Evolutionary conservation across 208 protist species (phyloP), one percentile per base, ranked within the genome.

Genomic region (Trypanosoma platydactyli): DNA sequence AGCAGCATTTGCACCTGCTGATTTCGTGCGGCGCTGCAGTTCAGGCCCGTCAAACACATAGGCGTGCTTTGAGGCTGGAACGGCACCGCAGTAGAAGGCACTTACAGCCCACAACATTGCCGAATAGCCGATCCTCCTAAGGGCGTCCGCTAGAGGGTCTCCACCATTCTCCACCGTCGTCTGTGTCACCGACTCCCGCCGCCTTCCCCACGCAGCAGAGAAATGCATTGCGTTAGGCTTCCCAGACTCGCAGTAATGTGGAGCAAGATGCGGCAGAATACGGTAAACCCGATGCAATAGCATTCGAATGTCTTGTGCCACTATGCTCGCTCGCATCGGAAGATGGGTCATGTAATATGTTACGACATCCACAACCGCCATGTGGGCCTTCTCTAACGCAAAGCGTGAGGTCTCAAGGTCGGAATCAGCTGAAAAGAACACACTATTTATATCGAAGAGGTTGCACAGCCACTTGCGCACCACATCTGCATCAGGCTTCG

Each of bases 81-180:
- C 84, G 5, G 84, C 82, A 15, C 89, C 89, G 42, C 74, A 78
- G 73, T 93, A 95, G 63, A 95, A 95, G 29, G 83, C 75, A 40
- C 80, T 79, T 27, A 93, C 83, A 45, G 86, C 82, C 51, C 92
- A 78, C 63, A 95, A 68, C 62, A 91, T 85, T 2, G 86, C 89
- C 0, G 82, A 83, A 64, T 83, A 82, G 18, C 89, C 83, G 33
- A 93, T 73, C 0, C 76, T 63, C 54, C 62, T 57, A 59, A 95
- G 71, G n/a, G 83, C 84, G 3, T 63, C 38, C 54, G 87, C 86
- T 7, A 95, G 71, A 0, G 79, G 68, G 49, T 79, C 76, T 7
- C 42, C 70, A 40, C 42, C 24, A 0, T 46, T 12, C 25, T 25
- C 30, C 62, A 44, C 22, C 18, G 7, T 54, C 44, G 16, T 54